phyloP scores from a whole-genome alignment of 1,284 basidiomycete genomes.

The Ustilago shanxiensis region DNA sequence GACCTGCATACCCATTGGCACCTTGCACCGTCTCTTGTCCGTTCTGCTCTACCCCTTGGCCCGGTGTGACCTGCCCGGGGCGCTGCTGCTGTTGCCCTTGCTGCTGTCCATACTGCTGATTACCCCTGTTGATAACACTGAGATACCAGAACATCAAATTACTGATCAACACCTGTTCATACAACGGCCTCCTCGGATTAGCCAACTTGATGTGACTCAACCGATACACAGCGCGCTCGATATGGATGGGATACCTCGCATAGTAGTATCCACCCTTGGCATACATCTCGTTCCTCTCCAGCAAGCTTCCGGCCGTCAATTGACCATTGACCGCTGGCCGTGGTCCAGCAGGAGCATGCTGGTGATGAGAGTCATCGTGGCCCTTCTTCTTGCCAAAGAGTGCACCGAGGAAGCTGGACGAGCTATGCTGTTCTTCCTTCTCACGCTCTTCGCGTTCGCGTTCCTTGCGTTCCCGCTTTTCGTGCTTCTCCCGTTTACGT shows the following conservation, averaged over 20 bases:
- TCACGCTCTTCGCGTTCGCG: slow-evolving; percentile 54
- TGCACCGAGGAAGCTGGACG: slow-evolving; percentile 62
- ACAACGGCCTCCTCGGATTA: slow-evolving; percentile 92
- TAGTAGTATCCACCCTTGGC: slow-evolving; percentile 72
- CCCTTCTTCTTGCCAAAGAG: slow-evolving; percentile 66
- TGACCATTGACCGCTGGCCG: slow-evolving; percentile 31
- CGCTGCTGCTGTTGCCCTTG: slow-evolving; percentile 67
- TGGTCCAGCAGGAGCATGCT: slow-evolving; percentile 14
- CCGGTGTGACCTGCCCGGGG: slow-evolving; percentile 55
- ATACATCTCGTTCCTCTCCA: slow-evolving; percentile 45
- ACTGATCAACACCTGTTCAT: slow-evolving; percentile 98
- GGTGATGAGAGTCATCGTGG: slow-evolving; percentile 31
- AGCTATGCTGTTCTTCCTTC: slow-evolving; percentile 48
- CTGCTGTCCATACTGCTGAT: slow-evolving; percentile 69
- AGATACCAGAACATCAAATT: slow-evolving; percentile 99
- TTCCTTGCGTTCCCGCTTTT: slow-evolving; percentile 57
- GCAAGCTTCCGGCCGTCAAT: slow-evolving; percentile 57
- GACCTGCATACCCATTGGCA: slow-evolving; percentile 4
- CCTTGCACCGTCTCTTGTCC: slow-evolving; percentile 4
- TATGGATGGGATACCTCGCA: slow-evolving; percentile 93
- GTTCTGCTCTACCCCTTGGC: slow-evolving; percentile 11
- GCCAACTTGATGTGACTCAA: slow-evolving; percentile 98
- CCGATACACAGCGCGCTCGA: slow-evolving; percentile 96
- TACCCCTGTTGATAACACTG: slow-evolving; percentile 88
- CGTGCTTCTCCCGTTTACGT: slow-evolving; percentile 53